Percentiles rank a stretch among this genome's conserved stretches.
These are phyloP conservation scores for Stemphylium vesicarium DNA, from an alignment of 2,329 filamentous ascomycete genomes.

Conservation along the genomic window DNA sequence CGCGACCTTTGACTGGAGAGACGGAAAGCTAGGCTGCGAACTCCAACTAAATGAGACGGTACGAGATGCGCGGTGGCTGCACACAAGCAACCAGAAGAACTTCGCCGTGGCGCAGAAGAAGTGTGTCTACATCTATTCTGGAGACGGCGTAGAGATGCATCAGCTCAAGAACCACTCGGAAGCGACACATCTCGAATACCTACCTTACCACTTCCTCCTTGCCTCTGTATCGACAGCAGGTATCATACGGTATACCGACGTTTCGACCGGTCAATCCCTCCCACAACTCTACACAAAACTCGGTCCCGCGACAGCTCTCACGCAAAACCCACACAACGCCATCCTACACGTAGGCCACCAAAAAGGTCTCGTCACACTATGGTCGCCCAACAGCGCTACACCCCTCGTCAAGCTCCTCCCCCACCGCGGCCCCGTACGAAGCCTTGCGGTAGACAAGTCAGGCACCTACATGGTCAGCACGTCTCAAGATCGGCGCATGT, in stretches of 20 bases:
- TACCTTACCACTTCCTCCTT: conserved; percentile 94
- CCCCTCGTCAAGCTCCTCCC: conserved; percentile 90
- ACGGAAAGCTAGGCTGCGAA: conserved; percentile 89
- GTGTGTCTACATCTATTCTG: conserved; percentile 95
- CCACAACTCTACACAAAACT: conserved; percentile 84
- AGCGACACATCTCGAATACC: conserved; percentile 90
- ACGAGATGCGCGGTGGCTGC: conserved; percentile 86
- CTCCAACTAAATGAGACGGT: conserved; percentile 90
- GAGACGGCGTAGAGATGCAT: conserved; percentile 88
- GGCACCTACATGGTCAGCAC: conserved; percentile 95
- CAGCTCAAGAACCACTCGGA: conserved; percentile 89
- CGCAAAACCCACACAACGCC: conserved; percentile 91
- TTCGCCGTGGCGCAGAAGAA: conserved; percentile 97
- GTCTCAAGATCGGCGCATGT: conserved; percentile 88
- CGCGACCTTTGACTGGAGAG: conserved; percentile 95
- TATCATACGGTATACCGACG: conserved; percentile 88
- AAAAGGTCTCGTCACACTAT: conserved; percentile 91
- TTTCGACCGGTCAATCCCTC: conserved; percentile 88
- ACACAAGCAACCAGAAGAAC: conserved; percentile 79
- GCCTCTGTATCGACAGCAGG: conserved; percentile 85
- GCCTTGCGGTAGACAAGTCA: conserved; percentile 83
- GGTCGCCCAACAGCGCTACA: conserved; percentile 89
- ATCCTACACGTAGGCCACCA: conserved; percentile 92
- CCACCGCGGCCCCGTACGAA: conserved; percentile 86
- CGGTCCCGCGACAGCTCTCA: conserved; percentile 81